Conservation (phyloP, 257 asterid species). For the Rehmannia glutinosa region DNA sequence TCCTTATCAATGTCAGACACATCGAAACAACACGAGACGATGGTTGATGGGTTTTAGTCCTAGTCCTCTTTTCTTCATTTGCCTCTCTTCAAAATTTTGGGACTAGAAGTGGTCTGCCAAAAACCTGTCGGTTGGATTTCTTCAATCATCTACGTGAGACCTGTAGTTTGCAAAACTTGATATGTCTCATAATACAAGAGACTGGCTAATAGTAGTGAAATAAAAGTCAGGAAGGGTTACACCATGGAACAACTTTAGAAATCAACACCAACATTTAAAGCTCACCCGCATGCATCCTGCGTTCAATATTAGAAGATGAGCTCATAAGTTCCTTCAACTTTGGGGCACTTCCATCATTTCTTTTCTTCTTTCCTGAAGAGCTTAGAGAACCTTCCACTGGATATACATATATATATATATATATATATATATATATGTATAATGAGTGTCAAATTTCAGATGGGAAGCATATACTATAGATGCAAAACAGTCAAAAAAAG, state of each 20-base stretch:
- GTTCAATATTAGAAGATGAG: conserved; percentile 28
- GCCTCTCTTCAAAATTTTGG: background rate
- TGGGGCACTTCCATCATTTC: conserved; percentile 23
- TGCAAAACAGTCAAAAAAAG: background rate
- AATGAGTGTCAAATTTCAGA: background rate
- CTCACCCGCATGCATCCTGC: conserved; percentile 34
- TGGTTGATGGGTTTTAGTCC: background rate
- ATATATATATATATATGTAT: too few species aligned
- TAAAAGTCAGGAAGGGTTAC: background rate
- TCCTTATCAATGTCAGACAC: background rate
- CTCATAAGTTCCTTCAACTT: conserved; percentile 27
- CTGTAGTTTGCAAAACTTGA: background rate
- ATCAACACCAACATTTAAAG: conserved; percentile 7
- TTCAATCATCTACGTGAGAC: background rate
- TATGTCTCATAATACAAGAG: background rate
- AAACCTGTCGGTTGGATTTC: background rate
- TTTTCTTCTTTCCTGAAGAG: conserved; percentile 55
- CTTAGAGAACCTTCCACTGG: conserved; percentile 67
- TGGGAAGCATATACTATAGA: background rate
- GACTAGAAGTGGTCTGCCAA: background rate
- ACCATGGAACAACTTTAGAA: background rate
- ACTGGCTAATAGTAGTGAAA: background rate
- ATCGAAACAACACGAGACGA: background rate
- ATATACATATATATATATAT: too few species aligned
- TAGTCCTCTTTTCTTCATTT: background rate